Base-by-base conservation (phyloP, 345 rosid genomes). In the Bruguiera sexangula region DNA sequence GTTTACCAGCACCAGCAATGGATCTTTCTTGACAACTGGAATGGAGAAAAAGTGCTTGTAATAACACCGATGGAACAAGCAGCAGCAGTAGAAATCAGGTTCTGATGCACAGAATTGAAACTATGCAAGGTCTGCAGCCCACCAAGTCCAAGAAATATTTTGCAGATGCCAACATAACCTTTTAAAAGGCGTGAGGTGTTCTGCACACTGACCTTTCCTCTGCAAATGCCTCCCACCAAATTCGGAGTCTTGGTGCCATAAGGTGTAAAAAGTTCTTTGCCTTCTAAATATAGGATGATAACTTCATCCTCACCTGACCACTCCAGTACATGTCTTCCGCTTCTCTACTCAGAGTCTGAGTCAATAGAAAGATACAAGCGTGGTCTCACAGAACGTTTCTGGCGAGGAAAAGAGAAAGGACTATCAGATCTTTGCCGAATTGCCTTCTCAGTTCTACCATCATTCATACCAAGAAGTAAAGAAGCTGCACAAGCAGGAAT, bases 311-410 rank as follows among this genome's bases (percentile, higher is more conserved):
- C 78, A 79, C 66, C 80, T 30, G 70, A 80, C 70, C 83, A 79
- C 76, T 75, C 75, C 73, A 57, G 58, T 52, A 67, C 66, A 62
- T 46, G 68, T 71, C 59, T 63, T 51, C 34, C 22, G 60, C 75
- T 68, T 75, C 75, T 63, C 82, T 78, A 93, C 65, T 90, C 95
- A 5, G 98, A 78, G 71, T 90, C 96, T 8, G 89, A 86, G 79
- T 86, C 90, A 66, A 90, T 92, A 57, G 98, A 90, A 69, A 92
- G 85, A 80, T 76, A 85, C 72, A 84, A 62, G 68, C 97, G 85
- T 10, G 79, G 94, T 78, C 94, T 86, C 48, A 87, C 96, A 57
- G 98, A 86, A 66, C 99, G 98, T 81, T 92, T 92, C 82, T 84
- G 89, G 21, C 89, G 92, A 51, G 94, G 97, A 78, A 90, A 84